Evolutionary conservation across 306 rosid genomes (phyloP).

Genomic region (Castanea crenata): DNA sequence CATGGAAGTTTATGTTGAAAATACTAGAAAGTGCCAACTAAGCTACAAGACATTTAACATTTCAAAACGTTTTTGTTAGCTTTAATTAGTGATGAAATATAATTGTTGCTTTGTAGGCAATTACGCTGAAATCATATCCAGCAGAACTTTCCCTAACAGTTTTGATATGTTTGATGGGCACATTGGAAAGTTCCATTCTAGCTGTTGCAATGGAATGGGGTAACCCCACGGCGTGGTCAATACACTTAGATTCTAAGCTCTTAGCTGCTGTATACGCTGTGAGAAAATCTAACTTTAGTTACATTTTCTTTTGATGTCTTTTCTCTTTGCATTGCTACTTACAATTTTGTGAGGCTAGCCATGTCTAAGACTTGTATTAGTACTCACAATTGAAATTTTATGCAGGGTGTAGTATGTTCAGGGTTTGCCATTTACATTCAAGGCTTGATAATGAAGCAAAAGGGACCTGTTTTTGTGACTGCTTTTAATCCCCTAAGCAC

Average conservation of each 20-base stretch:
- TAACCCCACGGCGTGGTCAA: too few species aligned
- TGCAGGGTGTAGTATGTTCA: constrained; percentile 49
- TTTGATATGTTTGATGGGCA: too few species aligned
- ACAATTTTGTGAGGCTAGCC: not conserved
- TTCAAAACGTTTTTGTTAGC: too few species aligned
- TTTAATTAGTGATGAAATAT: too few species aligned
- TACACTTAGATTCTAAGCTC: too few species aligned
- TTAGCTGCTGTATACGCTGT: too few species aligned
- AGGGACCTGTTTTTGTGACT: constrained; percentile 2
- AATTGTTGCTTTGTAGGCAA: too few species aligned
- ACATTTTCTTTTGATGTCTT: not conserved
- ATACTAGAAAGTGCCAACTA: constrained; percentile 23
- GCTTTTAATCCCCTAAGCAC: constrained; percentile 44
- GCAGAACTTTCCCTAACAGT: too few species aligned
- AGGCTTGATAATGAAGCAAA: constrained; percentile 37
- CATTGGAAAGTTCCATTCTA: too few species aligned
- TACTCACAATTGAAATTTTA: not conserved
- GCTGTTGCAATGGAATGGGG: too few species aligned
- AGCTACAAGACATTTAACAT: constrained; percentile 33
- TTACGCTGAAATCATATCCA: too few species aligned
- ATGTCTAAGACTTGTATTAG: not conserved
- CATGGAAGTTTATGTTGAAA: constrained; percentile 38
- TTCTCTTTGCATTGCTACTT: not conserved
- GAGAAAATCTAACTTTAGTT: constrained; percentile 18
- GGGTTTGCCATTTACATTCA: constrained; percentile 42